Base-by-base conservation (phyloP, 495 filamentous ascomycete species). In the Neurospora hispaniola region DNA sequence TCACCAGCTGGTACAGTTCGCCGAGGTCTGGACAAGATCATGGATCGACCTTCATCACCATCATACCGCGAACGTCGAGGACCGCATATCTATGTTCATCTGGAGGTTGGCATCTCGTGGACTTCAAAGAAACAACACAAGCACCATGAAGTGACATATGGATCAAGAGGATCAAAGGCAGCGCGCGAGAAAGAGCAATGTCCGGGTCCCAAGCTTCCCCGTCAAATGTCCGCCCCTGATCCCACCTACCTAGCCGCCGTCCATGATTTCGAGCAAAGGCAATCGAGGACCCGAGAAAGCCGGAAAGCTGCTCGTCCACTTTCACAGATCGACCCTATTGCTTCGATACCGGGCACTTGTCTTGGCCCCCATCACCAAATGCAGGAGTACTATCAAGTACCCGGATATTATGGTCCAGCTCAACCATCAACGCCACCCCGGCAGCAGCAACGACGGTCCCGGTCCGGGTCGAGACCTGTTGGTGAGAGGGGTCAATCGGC, bases 31-130 rank as follows among this genome's bases (percentile, higher is more conserved):
- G 14, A 75, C 76, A 42, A 42, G 74, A 75, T 62, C 77, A 80
- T 81, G 78, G 76, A 80, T 40, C 78, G 71, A 74, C 38, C 75
- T 76, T 38, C 70, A 78, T 71, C 76, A 74, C 59, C 72, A 38
- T 69, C 71, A 69, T 66, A 73, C 74, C 38, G 72, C 71, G 71
- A 81, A 70, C 73, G 71, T 46, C 54, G 75, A 38, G 77, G 79
- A 31, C 84, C 84, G 66, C 83, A 85, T 48, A 75, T 86, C 40
- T 85, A 85, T 59, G 76, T 86, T 2, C 82, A 84, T 38, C 73
- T 86, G 71, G 82, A 83, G 71, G 84, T 85, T 42, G 80, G 84
- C 42, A 76, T 86, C 31, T 85, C 84, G 3, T 86, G 81, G 82
- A 77, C 76, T 48, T 73, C 75, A 16, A 80, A 79, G 31, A 79